These are phyloP conservation scores for Heracleum sosnowskyi DNA, from an alignment of 129 eudicot genomes.

Conservation along the genomic window DNA sequence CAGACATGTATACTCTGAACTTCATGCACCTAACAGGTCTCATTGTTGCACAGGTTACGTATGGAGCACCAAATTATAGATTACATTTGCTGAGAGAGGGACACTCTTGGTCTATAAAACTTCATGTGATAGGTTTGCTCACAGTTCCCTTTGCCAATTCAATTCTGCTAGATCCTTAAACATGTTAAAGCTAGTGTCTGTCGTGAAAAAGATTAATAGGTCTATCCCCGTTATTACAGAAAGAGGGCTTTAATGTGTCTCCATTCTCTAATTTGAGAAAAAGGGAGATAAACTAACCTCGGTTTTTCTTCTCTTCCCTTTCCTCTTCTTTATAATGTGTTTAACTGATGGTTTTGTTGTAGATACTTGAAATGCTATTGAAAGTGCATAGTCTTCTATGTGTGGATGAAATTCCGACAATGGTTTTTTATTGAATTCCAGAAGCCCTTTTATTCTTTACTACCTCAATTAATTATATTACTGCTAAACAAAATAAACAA, in stretches of 20 bases:
- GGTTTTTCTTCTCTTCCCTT: not conserved
- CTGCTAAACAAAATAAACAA: not conserved
- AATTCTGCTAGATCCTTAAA: not conserved
- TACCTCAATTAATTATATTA: not conserved
- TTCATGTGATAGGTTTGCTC: slow-evolving; percentile 74
- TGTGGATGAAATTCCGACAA: not conserved
- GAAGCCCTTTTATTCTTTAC: not conserved
- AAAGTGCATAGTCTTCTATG: not conserved
- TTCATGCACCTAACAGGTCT: slow-evolving; percentile 12
- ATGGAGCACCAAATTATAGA: slow-evolving; percentile 77
- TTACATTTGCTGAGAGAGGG: slow-evolving; percentile 52
- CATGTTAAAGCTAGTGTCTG: not conserved
- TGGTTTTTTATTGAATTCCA: not conserved
- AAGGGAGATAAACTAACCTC: not conserved
- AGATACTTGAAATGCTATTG: not conserved
- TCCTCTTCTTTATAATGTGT: not conserved
- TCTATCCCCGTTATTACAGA: not conserved
- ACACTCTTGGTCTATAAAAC: slow-evolving; percentile 65
- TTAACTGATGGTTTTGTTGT: not conserved
- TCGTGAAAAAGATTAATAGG: not conserved
- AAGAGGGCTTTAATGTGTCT: not conserved
- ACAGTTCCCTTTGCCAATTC: not conserved
- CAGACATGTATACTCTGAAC: slow-evolving; percentile 16
- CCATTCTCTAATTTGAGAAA: not conserved
- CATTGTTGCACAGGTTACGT: slow-evolving; percentile 57